These are phyloP conservation scores for Sclerotiophoma versabilis DNA, from an alignment of 2,329 filamentous ascomycete species.

Conservation along the genomic window DNA sequence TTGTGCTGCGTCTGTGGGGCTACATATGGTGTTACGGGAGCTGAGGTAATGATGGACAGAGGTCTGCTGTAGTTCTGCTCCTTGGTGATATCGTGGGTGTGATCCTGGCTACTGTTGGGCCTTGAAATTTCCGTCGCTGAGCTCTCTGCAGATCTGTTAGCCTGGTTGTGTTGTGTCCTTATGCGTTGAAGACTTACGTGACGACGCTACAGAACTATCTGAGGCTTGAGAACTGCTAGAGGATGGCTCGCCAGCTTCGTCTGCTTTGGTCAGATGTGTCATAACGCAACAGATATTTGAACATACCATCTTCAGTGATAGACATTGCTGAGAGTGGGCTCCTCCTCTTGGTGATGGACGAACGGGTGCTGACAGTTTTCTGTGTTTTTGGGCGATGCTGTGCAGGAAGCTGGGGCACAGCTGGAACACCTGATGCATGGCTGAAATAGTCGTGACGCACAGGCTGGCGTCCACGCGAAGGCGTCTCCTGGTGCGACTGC, in stretches of 20 bases:
- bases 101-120: constrained; percentile 15
- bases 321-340: constrained; percentile 16
- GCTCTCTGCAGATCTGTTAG: constrained; percentile 11
- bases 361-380: constrained; percentile 11
- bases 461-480: constrained; percentile 15
- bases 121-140: constrained; percentile 17
- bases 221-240: constrained; percentile 12
- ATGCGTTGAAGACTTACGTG: neutral
- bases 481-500: constrained; percentile 13
- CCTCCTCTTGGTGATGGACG: constrained; percentile 10
- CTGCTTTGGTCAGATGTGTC: constrained; percentile 3
- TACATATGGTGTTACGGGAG: neutral
- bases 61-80: constrained; percentile 16
- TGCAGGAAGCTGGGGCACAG: constrained; percentile 12
- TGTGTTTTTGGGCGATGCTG: constrained; percentile 9
- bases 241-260: constrained; percentile 12
- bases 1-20: neutral
- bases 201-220: constrained; percentile 13
- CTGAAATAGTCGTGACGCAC: constrained; percentile 12
- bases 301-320: constrained; percentile 16
- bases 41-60: constrained; percentile 4
- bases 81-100: constrained; percentile 3
- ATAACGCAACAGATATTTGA: neutral
- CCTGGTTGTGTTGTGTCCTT: neutral
- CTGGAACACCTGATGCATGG: constrained; percentile 1